phyloP scores from a whole-genome alignment of 2,329 filamentous ascomycete species.

The Hypoxylon sp. region DNA sequence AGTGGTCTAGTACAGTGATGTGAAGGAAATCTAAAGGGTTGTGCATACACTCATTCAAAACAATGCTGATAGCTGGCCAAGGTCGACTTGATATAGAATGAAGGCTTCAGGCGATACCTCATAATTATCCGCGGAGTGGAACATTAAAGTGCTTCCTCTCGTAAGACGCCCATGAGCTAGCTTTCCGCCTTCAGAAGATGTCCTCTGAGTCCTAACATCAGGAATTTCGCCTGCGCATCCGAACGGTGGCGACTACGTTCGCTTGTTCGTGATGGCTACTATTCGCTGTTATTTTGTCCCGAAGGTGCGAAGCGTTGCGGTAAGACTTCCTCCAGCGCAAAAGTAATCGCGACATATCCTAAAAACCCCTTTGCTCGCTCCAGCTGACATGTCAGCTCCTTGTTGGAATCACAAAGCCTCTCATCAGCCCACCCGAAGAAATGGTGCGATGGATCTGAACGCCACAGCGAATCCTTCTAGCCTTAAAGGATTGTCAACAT shows the following conservation, averaged over 20 bases:
- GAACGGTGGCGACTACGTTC: conserved; percentile 1
- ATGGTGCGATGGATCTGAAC: neutral
- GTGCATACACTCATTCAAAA: neutral
- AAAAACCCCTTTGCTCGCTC: neutral
- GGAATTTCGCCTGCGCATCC: neutral
- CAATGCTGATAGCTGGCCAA: neutral
- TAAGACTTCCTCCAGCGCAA: conserved; percentile 4
- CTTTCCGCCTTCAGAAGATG: conserved; percentile 1
- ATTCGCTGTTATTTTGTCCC: conserved; percentile 6
- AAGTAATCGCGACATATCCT: conserved; percentile 1
- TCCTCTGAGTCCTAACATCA: conserved; percentile 2
- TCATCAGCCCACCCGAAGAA: conserved; percentile 1
- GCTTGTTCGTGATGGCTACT: neutral
- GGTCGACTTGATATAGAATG: conserved; percentile 6
- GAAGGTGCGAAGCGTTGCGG: conserved; percentile 2
- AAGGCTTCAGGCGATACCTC: conserved; percentile 3
- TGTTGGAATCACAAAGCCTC: neutral
- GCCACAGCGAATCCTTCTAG: conserved; percentile 4
- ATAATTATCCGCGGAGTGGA: neutral
- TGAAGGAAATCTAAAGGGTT: conserved; percentile 7
- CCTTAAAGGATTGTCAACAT: neutral
- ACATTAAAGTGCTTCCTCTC: neutral
- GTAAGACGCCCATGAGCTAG: conserved; percentile 3
- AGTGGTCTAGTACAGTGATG: conserved; percentile 6
- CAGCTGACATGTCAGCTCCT: neutral